Evolutionary conservation across 139 green algal species (phyloP).

Genomic region (Bryopsis sp.): DNA sequence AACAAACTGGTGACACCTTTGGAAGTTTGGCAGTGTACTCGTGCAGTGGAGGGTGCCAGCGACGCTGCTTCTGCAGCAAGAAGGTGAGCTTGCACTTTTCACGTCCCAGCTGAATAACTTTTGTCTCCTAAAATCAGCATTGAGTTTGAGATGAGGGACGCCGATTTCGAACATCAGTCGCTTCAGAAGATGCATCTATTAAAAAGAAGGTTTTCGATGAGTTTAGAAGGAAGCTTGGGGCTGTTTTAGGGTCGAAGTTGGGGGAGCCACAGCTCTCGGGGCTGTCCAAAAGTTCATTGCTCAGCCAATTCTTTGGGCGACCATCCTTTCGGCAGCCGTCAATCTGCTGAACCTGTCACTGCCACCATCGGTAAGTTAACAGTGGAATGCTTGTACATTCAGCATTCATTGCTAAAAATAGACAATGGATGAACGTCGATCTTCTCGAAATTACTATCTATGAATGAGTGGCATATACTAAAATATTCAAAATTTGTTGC

Average conservation of each 20-base stretch:
- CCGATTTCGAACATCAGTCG: background rate
- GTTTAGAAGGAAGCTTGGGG: background rate
- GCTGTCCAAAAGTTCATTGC: slow-evolving; percentile 22
- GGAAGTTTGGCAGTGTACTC: slow-evolving; percentile 57
- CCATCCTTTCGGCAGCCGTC: background rate
- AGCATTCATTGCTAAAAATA: too few relatives aligned
- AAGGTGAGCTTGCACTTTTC: background rate
- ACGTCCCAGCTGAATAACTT: background rate
- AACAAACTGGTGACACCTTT: slow-evolving; percentile 43
- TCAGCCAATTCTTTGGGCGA: slow-evolving; percentile 23
- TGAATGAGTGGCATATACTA: too few relatives aligned
- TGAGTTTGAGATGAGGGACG: background rate
- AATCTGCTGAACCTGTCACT: background rate
- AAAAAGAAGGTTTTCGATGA: background rate
- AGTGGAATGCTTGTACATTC: too few relatives aligned
- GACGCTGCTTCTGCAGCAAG: slow-evolving; percentile 46
- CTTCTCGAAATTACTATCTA: too few relatives aligned
- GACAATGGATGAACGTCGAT: too few relatives aligned
- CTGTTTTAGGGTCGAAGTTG: slow-evolving; percentile 36
- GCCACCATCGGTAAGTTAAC: slow-evolving; percentile 12
- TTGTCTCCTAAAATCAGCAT: background rate
- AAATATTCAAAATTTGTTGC: too few relatives aligned
- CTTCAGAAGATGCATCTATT: background rate
- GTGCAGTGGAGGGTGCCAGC: slow-evolving; percentile 52
- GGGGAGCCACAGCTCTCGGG: slow-evolving; percentile 33